Percentiles rank a stretch among this genome's conserved stretches.
phyloP scores from a whole-genome alignment of 495 filamentous ascomycete genomes.

The Hyaloscypha finlandica region DNA sequence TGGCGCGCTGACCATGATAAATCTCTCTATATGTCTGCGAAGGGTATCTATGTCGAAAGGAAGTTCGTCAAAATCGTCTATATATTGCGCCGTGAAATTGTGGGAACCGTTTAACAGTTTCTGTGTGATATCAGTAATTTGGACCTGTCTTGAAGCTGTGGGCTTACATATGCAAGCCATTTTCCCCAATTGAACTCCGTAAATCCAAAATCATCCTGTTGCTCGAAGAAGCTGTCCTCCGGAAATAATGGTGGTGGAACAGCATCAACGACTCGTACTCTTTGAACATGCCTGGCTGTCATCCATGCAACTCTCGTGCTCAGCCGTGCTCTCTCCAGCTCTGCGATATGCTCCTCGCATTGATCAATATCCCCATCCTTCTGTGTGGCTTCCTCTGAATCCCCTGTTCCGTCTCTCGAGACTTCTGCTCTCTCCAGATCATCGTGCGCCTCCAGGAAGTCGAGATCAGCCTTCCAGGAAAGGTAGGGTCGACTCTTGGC shows the following conservation, averaged over 20 bases:
- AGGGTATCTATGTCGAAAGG: constrained; percentile 39
- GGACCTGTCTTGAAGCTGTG: background rate
- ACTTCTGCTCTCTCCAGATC: constrained; percentile 30
- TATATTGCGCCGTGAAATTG: constrained; percentile 44
- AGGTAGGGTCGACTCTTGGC: constrained; percentile 40
- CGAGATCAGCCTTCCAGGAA: constrained; percentile 38
- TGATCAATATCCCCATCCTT: constrained; percentile 22
- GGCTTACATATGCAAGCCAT: constrained; percentile 44
- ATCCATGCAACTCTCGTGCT: constrained; percentile 43
- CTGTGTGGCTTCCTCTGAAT: constrained; percentile 4
- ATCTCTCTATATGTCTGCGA: constrained; percentile 41
- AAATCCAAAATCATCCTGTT: constrained; percentile 26
- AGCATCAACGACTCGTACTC: constrained; percentile 38
- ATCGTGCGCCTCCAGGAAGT: constrained; percentile 43
- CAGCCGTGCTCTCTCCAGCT: constrained; percentile 39
- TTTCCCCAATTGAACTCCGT: constrained; percentile 37
- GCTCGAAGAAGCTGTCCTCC: constrained; percentile 23
- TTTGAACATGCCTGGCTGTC: constrained; percentile 43
- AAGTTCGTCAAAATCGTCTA: constrained; percentile 44
- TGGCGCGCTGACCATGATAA: constrained; percentile 46
- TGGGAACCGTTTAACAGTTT: constrained; percentile 42
- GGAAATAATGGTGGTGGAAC: constrained; percentile 34
- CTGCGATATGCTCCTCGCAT: constrained; percentile 30
- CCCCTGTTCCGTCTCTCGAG: background rate
- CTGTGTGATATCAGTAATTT: constrained; percentile 31